Base-by-base conservation (phyloP, 768 basidiomycete genomes). In the Podaxis pistillaris region DNA sequence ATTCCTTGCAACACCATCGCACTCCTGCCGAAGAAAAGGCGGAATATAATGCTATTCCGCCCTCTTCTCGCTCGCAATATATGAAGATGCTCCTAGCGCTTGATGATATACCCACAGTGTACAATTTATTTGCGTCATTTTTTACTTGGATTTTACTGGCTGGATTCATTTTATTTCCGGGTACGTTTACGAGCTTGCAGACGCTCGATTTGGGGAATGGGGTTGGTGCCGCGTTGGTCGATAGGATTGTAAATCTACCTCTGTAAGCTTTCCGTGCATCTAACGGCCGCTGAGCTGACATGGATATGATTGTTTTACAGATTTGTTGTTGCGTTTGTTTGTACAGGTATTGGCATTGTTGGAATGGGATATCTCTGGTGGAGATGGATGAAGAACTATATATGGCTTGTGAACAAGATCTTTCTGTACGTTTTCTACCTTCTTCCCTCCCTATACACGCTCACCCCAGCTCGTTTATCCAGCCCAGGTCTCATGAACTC, bases 131-230 rank as follows among this genome's bases (percentile, higher is more conserved):
- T n/a, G 79, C 83, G 2, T 77, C 76, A 7, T 86, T 87, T 72
- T 87, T 83, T 65, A 86, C 83, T 8, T 87, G 86, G 86, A 79
- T 87, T 59, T 67, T 87, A 56, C 74, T 87, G 24, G 86, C 85
- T 8, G 86, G 86, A 7, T 87, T 87, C 68, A 73, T 87, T 17
- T 74, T 87, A 30, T 85, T 87, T 64, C 86, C 86, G 1, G 83
- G 84, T 55, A 87, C 86, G 6, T 87, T 87, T 70, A 76, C 80
- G 9, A 85, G 79, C 58, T 75, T 81, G 72, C 73, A 76, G 60
- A 74, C 68, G 47, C 50, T 70, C 9, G 67, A 74, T 28, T 62
- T 65, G 13, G 71, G 67, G 63, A 70, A 58, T 41, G 74, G 73
- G 9, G 64, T 79, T 5, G 72, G 72, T 51, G 70, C 70, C 24